Base-by-base conservation (phyloP, 2,329 filamentous ascomycete species). In the Basipetospora chlamydospora region DNA sequence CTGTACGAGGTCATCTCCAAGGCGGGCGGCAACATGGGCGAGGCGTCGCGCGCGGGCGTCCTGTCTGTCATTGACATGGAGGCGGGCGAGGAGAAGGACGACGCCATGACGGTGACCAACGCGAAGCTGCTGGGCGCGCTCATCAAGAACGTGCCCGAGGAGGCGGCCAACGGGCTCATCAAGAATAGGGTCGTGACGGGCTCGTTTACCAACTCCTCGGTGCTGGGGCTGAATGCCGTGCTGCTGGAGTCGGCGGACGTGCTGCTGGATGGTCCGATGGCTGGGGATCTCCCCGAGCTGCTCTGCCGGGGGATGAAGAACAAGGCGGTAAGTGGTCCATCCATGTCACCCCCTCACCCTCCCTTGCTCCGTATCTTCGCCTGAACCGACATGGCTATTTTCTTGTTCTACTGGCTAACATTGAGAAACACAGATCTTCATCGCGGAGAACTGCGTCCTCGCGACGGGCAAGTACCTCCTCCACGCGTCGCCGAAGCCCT, bases 1-100 rank as follows among this genome's bases (percentile, higher is more conserved):
- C 61, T 98, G 31, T 95, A 92, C 52, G 88, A 96, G 52, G 90
- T 98, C 21, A 80, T 98, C 42, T 88, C 84, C 65, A 94, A 94
- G 59, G 88, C 87, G 13, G 90, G 90, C 38, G 69, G 70, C 40
- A 95, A 88, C 58, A 98, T 98, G 90, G 87, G 83, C 48, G 90
- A 96, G 49, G 64, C 77, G 16, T 95, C 88, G 33, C 77, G 87
- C 38, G 72, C 77, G 41, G 77, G 87, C n/a, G 85, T 98, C 18
- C 64, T 98, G 33, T 72, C 74, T 29, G 66, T 98, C 33, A 95
- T 98, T 49, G 90, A 96, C 54, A 77, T 77, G 46, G 86, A 94
- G 42, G 63, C 70, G 3, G n/a, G n/a, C n/a, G 81, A 84, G 41
- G 81, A 83, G 45, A 69, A 69, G 31, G 83, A 86, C 50, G 72